These are phyloP conservation scores for Apostasia shenzhenica DNA, from an alignment of 106 monocot species.

Conservation along the genomic window DNA sequence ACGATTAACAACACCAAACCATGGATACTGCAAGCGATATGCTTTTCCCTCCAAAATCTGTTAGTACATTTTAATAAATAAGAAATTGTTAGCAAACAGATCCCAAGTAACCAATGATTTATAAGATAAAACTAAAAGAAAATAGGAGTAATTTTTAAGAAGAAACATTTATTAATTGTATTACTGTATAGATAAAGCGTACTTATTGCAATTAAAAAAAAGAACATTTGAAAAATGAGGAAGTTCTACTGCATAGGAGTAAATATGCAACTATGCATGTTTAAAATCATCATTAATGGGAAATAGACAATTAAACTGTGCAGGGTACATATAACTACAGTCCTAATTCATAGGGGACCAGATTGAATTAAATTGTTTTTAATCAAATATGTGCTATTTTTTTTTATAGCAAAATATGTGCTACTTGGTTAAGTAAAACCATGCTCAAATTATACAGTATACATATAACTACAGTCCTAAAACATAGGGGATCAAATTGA, in stretches of 20 bases:
- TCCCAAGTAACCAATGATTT: not conserved
- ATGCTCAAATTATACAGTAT: too few species aligned
- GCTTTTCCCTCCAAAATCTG: conserved; percentile 57
- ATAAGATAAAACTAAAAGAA: not conserved
- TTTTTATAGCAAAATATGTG: too few species aligned
- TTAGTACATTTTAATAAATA: conserved; percentile 4
- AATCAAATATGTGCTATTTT: too few species aligned
- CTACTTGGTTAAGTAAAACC: too few species aligned
- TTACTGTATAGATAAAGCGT: too few species aligned
- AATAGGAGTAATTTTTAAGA: not conserved
- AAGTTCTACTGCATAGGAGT: too few species aligned
- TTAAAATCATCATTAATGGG: not conserved
- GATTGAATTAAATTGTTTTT: not conserved
- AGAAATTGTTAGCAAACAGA: not conserved
- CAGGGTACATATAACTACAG: not conserved
- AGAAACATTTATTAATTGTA: not conserved
- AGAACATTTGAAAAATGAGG: too few species aligned
- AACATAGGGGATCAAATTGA: too few species aligned
- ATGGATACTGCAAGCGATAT: conserved; percentile 48
- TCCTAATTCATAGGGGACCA: not conserved
- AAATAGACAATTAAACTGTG: not conserved
- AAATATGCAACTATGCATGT: too few species aligned
- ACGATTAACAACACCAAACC: conserved; percentile 64
- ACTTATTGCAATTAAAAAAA: too few species aligned
- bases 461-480: too few species aligned